Conservation (phyloP, 2,329 filamentous ascomycete genomes). For the Penicillium sp. region DNA sequence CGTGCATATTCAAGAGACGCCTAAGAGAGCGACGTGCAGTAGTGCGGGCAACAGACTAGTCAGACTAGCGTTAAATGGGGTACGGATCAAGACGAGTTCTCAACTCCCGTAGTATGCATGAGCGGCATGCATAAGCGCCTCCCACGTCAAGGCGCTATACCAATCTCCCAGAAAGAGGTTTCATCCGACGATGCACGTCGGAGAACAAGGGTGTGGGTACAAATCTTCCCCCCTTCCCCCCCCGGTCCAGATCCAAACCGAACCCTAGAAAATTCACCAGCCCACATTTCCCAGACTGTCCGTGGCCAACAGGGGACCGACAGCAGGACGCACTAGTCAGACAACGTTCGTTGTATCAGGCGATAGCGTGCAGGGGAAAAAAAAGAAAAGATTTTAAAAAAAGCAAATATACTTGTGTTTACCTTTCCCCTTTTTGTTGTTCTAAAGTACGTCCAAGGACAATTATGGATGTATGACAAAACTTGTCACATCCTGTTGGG, state of each 20-base stretch:
- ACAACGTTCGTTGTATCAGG: slow-evolving; percentile 11
- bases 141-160: slow-evolving; percentile 8
- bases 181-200: slow-evolving; percentile 11
- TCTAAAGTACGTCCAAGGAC: no score
- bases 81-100: neutral
- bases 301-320: slow-evolving; percentile 2
- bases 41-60: neutral
- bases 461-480: no score
- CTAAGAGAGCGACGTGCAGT: slow-evolving; percentile 18
- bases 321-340: slow-evolving; percentile 11
- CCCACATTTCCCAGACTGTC: neutral
- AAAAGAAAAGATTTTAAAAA: no score
- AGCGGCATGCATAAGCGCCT: slow-evolving; percentile 13
- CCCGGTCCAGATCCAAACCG: slow-evolving; percentile 6
- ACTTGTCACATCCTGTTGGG: no score
- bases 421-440: neutral
- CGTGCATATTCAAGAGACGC: neutral
- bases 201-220: neutral
- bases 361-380: neutral
- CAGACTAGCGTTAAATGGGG: neutral
- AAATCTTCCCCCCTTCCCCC: neutral
- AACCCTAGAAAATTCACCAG: neutral
- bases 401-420: neutral
- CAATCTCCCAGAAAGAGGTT: neutral
- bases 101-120: neutral